Evolutionary conservation across 495 filamentous ascomycete genomes (phyloP).

Genomic region (Podospora australis): DNA sequence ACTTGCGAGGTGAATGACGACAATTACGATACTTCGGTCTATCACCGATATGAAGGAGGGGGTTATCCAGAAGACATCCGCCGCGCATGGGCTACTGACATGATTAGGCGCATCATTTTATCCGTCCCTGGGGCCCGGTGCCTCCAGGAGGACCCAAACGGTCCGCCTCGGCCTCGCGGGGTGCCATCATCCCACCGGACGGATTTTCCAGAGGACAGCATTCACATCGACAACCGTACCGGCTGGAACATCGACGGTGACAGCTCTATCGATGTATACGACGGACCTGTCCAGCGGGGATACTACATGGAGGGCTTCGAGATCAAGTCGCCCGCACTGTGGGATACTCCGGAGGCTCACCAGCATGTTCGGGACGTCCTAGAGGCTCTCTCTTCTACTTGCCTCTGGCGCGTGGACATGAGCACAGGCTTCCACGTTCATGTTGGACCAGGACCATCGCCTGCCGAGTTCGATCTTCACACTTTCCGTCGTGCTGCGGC

Average conservation of each 20-base stretch:
- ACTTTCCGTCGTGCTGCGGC: conserved; percentile 3
- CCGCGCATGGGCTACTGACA: too few relatives aligned
- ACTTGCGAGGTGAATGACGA: too few relatives aligned
- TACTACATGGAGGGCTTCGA: background rate
- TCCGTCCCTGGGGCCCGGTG: conserved; percentile 7
- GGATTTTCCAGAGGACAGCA: too few relatives aligned
- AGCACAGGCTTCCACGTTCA: conserved; percentile 8
- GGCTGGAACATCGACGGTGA: conserved; percentile 6
- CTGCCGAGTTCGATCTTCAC: background rate
- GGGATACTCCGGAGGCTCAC: conserved; percentile 9
- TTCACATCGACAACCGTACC: too few relatives aligned
- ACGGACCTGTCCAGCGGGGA: background rate
- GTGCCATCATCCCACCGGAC: background rate
- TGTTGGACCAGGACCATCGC: too few relatives aligned
- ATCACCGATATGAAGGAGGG: too few relatives aligned
- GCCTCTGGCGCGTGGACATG: conserved; percentile 6
- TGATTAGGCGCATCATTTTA: conserved; percentile 2
- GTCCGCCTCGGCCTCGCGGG: background rate
- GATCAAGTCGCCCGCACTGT: conserved; percentile 7
- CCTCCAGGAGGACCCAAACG: background rate
- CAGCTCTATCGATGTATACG: background rate
- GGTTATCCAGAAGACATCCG: too few relatives aligned
- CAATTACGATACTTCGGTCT: too few relatives aligned
- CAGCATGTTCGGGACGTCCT: conserved; percentile 4
- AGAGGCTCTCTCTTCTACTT: background rate